These are phyloP conservation scores for Didymella pomorum DNA, from an alignment of 2,329 filamentous ascomycete species.

Conservation along the genomic window DNA sequence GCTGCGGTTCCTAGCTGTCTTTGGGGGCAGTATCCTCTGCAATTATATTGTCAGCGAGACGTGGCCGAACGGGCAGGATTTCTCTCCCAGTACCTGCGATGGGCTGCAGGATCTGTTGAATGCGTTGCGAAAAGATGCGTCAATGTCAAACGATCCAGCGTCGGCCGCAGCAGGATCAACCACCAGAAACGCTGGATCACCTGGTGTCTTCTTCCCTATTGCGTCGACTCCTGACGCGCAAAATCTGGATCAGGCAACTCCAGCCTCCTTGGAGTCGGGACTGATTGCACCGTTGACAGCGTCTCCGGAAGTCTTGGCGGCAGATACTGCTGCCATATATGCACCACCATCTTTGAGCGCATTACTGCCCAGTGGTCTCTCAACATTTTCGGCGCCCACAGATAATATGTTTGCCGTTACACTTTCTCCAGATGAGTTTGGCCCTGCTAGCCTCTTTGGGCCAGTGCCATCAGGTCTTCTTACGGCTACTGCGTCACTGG, in stretches of 20 bases:
- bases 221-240: background rate
- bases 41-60: conserved; percentile 9
- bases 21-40: conserved; percentile 8
- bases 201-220: background rate
- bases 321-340: background rate
- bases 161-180: background rate
- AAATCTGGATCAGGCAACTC: too few relatives aligned
- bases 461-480: background rate
- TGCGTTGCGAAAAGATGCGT: background rate
- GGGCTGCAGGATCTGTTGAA: background rate
- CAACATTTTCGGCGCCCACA: background rate
- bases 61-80: background rate
- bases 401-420: too few relatives aligned
- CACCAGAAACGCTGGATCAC: background rate
- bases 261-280: background rate
- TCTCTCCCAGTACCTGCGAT: background rate
- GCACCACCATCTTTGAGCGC: background rate
- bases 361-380: background rate
- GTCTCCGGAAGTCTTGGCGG: too few relatives aligned
- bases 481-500: background rate
- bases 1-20: conserved; percentile 1
- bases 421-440: background rate
- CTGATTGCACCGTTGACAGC: too few relatives aligned
- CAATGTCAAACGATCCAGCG: background rate
- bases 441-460: background rate